A percentile compares a stretch with the other conserved stretches of the same genome.
phyloP scores from a whole-genome alignment of 1,284 basidiomycete species.

The Pholiota adiposa region DNA sequence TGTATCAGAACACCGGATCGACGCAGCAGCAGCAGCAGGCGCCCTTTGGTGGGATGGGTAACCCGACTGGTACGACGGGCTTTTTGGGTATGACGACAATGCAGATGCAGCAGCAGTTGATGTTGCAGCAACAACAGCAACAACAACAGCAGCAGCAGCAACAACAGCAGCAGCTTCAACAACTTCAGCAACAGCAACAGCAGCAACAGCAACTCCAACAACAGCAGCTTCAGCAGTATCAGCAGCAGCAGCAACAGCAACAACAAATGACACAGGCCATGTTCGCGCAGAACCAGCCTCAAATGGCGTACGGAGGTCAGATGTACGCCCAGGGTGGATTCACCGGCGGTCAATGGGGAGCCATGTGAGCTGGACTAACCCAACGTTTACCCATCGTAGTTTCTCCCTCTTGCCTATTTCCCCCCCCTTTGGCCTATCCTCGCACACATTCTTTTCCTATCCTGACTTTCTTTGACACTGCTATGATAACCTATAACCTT shows the following conservation, averaged over 20 bases:
- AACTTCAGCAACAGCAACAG: constrained; percentile 17
- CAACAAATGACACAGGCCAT: constrained; percentile 15
- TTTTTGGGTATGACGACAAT: constrained; percentile 31
- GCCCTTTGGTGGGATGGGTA: constrained; percentile 20
- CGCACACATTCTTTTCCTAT: too few relatives aligned
- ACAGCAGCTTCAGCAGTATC: constrained; percentile 7
- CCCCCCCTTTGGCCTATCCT: too few relatives aligned
- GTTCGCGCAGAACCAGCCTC: constrained; percentile 24
- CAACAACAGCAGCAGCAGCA: constrained; percentile 20
- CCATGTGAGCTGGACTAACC: constrained; percentile 26
- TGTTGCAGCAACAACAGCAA: constrained; percentile 26
- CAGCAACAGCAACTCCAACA: constrained; percentile 5
- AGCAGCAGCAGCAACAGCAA: constrained; percentile 16
- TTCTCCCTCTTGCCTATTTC: too few relatives aligned
- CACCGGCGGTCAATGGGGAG: constrained; percentile 32
- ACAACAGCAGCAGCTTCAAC: constrained; percentile 19
- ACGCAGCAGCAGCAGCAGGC: constrained; percentile 15
- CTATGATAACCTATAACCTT: too few relatives aligned
- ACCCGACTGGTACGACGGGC: constrained; percentile 24
- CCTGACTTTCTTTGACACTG: too few relatives aligned
- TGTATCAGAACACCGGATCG: constrained; percentile 24
- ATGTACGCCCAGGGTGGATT: constrained; percentile 28
- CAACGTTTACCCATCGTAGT: neutral
- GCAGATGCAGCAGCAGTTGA: constrained; percentile 28
- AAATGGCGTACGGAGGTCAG: constrained; percentile 25